Evolutionary conservation across 2,329 filamentous ascomycete genomes (phyloP).

Genomic region (Paradendryphiella salina): DNA sequence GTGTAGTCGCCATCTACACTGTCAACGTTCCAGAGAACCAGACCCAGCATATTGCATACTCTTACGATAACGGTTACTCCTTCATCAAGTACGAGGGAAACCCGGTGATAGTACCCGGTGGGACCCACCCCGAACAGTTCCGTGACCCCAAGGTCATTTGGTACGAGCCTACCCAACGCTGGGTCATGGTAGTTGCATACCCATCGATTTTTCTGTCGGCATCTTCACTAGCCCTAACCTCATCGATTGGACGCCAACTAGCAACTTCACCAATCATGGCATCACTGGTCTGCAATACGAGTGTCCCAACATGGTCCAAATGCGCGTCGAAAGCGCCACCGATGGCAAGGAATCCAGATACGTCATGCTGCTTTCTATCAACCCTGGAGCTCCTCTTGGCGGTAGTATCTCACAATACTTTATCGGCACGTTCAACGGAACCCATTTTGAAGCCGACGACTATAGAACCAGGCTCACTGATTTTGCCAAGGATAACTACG

Average conservation of each 20-base stretch:
- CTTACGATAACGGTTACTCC: conserved; percentile 62
- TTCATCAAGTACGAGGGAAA: conserved; percentile 64
- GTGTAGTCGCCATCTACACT: conserved; percentile 65
- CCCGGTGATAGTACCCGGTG: conserved; percentile 57
- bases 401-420: conserved; percentile 62
- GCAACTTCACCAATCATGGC: conserved; percentile 61
- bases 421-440: conserved; percentile 66
- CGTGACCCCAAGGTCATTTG: conserved; percentile 68
- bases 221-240: conserved; percentile 65
- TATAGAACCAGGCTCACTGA: conserved; percentile 50
- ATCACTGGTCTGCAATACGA: conserved; percentile 63
- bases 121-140: conserved; percentile 59
- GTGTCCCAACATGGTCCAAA: conserved; percentile 64
- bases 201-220: conserved; percentile 61
- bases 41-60: conserved; percentile 65
- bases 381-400: conserved; percentile 61
- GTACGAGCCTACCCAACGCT: conserved; percentile 53
- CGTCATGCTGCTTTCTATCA: conserved; percentile 58
- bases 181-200: conserved; percentile 63
- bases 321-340: conserved; percentile 50
- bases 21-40: conserved; percentile 52
- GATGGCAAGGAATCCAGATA: conserved; percentile 47
- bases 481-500: conserved; percentile 60
- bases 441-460: conserved; percentile 58
- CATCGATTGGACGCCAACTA: conserved; percentile 60